These are phyloP conservation scores for Ogataea ramenticola DNA, from an alignment of 805 yeast species.

Conservation along the genomic window DNA sequence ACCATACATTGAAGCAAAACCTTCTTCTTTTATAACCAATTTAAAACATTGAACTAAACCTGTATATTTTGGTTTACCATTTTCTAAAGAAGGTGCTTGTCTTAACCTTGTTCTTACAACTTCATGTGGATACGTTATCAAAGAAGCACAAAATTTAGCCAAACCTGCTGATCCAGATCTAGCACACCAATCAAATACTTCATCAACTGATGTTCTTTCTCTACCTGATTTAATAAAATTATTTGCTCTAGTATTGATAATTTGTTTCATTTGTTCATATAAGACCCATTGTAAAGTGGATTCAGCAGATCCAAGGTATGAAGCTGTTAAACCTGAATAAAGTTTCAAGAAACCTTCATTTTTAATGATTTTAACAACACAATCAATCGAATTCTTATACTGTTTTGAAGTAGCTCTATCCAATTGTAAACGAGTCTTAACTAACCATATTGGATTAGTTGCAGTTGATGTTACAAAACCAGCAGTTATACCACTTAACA, in stretches of 20 bases:
- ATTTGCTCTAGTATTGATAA: conserved; percentile 48
- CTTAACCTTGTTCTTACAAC: conserved; percentile 92
- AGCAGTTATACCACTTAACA: conserved; percentile 81
- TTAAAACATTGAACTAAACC: conserved; percentile 86
- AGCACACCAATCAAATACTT: conserved; percentile 83
- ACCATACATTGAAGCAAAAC: conserved; percentile 88
- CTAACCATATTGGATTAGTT: conserved; percentile 96
- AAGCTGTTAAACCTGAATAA: conserved; percentile 89
- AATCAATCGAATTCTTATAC: conserved; percentile 82
- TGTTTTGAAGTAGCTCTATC: conserved; percentile 61
- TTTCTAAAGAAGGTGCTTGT: conserved; percentile 75
- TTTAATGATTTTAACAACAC: conserved; percentile 58
- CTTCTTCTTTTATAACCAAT: conserved; percentile 86
- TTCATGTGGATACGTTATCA: conserved; percentile 94
- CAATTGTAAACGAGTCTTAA: conserved; percentile 88
- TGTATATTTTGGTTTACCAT: conserved; percentile 79
- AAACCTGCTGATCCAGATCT: conserved; percentile 97
- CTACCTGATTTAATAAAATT: conserved; percentile 26
- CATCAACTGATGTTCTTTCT: conserved; percentile 46
- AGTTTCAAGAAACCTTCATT: conserved; percentile 77
- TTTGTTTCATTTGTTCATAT: conserved; percentile 85
- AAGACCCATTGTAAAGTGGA: conserved; percentile 94
- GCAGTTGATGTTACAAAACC: conserved; percentile 94
- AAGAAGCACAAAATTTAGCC: conserved; percentile 88
- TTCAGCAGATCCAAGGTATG: conserved; percentile 89